Evolutionary conservation across 2,329 filamentous ascomycete genomes (phyloP).

Genomic region (Colletotrichum karsti): DNA sequence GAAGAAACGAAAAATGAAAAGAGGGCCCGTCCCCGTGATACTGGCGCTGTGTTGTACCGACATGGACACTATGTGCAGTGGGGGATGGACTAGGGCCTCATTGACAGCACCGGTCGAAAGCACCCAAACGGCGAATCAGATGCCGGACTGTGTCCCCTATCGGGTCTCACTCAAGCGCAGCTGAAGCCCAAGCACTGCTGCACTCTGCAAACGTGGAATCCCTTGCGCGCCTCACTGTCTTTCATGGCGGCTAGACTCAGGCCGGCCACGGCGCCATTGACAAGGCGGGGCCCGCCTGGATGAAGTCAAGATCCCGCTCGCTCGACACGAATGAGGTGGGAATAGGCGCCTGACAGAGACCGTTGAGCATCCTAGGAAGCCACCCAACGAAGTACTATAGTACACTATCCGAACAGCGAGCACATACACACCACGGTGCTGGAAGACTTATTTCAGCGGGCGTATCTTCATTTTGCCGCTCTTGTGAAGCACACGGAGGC

Average conservation of each 20-base stretch:
- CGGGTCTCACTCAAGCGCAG: not conserved
- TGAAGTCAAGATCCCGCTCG: not conserved
- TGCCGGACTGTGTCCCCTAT: not conserved
- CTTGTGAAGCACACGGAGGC: too few species aligned
- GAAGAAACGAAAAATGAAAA: not conserved
- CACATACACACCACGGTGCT: not conserved
- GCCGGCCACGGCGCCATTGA: not conserved
- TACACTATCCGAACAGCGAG: too few species aligned
- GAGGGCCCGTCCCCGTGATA: not conserved
- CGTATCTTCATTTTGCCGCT: not conserved
- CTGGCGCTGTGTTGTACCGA: not conserved
- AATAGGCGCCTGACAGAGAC: too few species aligned
- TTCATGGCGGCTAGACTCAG: not conserved
- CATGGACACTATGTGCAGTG: not conserved
- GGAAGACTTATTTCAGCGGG: not conserved
- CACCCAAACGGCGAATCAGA: not conserved
- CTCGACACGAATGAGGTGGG: too few species aligned
- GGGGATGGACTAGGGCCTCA: not conserved
- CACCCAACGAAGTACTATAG: too few species aligned
- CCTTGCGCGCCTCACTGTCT: not conserved
- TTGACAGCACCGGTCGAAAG: not conserved
- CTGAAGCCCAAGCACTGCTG: not conserved
- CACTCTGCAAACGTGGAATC: not conserved
- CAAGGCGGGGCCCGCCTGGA: not conserved
- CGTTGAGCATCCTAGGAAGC: too few species aligned